Evolutionary conservation across 495 filamentous ascomycete species (phyloP), one percentile per base, ranked within the genome.

Genomic region (Lepraria neglecta): DNA sequence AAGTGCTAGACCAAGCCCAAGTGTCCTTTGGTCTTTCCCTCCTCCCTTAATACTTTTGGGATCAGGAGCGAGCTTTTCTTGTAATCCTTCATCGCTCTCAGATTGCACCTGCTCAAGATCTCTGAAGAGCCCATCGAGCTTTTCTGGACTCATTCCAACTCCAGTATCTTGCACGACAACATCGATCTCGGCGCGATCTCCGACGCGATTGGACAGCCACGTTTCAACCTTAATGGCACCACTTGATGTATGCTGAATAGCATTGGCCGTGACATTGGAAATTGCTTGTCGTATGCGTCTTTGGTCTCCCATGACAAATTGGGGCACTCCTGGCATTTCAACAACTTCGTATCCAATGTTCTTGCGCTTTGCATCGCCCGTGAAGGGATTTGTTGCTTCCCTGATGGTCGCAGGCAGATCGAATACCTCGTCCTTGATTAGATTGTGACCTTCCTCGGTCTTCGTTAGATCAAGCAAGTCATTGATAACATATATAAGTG

Each of bases 401-500:
- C 75, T 73, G n/a, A 96, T 78, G 6, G 87, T 92, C 2, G 76
- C 74, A 40, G 77, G 77, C 17, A 96, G 72, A 67, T 96, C 83
- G 61, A 97, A 91, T 0, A 81, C 68, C 70, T 96, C 91, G 50
- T 92, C 87, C 67, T 90, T 91, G 70, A 92, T 82, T 7, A 96
- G 74, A 5, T 86, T 78, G 54, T 86, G 82, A 0, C 92, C 92
- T 69, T 89, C 86, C 69, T 96, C 92, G 0, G 86, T 85, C 69
- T 95, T 92, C 28, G 92, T 96, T 17, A 97, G 78, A 70, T 97
- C 92, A 2, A 97, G 80, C 1, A 97, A 79, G 69, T 97, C 92
- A 66, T 97, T 97, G 69, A 97, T 96, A 10, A 95, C 91, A 72
- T 94, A 96, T 17, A 97, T 92, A 14, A 96, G 75, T 1, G 90